Percentiles rank a stretch among this genome's conserved stretches.
Conservation (phyloP, 331 rosid genomes). For the Malus hybrid region DNA sequence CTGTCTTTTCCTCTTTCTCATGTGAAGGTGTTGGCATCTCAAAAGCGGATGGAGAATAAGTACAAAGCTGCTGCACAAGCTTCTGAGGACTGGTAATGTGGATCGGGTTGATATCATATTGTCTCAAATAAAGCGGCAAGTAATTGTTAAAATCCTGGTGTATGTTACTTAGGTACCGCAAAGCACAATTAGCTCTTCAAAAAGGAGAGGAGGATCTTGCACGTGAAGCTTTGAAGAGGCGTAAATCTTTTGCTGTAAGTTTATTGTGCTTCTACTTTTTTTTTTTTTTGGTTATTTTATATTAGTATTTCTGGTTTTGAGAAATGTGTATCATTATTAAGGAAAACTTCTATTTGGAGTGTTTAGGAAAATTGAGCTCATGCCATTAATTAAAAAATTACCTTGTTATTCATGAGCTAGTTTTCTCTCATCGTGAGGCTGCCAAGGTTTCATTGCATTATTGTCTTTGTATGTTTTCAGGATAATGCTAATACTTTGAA, state of each 20-base stretch:
- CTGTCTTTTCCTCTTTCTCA: neutral
- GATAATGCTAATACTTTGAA: constrained; percentile 83
- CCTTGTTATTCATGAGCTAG: neutral
- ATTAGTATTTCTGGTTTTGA: neutral
- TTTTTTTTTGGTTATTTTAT: neutral
- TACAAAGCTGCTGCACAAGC: constrained; percentile 83
- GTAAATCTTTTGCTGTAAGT: constrained; percentile 82
- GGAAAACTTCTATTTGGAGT: neutral
- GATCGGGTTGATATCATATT: constrained; percentile 5
- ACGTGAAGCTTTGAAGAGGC: constrained; percentile 93
- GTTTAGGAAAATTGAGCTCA: neutral
- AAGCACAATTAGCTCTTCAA: constrained; percentile 85
- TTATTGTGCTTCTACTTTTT: neutral
- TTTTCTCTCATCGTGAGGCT: neutral
- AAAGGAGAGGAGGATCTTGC: constrained; percentile 96
- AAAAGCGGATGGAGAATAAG: constrained; percentile 84
- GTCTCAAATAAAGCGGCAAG: neutral
- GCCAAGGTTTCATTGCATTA: neutral
- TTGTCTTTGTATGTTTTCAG: constrained; percentile 26
- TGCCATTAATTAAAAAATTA: neutral
- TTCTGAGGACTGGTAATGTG: constrained; percentile 88
- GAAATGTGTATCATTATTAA: neutral
- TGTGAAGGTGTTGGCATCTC: constrained; percentile 84
- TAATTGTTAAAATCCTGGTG: constrained; percentile 4
- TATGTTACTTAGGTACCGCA: constrained; percentile 60